A percentile compares a stretch with the other conserved stretches of the same genome.
Evolutionary conservation across 139 green algal species (phyloP).

Genomic region (Coelastrella sp.): DNA sequence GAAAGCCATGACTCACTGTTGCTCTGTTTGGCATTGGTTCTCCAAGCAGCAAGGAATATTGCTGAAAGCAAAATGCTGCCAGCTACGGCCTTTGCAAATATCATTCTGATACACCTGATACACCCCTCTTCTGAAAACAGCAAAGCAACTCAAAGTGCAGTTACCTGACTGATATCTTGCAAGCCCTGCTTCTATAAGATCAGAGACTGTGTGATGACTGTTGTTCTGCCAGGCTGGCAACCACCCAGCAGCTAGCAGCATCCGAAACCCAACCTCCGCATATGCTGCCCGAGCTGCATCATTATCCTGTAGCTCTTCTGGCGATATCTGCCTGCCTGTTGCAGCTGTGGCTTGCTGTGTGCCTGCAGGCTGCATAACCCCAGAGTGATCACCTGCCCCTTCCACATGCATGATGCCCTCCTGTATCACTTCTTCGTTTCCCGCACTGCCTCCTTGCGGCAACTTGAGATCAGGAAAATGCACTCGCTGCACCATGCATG

Average conservation of each 20-base stretch:
- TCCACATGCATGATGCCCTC: not conserved
- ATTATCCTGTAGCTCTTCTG: conserved; percentile 11
- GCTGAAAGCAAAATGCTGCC: not conserved
- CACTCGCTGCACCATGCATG: conserved; percentile 35
- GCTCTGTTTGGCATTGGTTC: too few species aligned
- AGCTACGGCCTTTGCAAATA: too few species aligned
- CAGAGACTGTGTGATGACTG: conserved; percentile 11
- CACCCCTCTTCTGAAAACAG: not conserved
- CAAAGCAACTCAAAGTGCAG: not conserved
- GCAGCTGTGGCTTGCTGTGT: conserved; percentile 6
- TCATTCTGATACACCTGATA: too few species aligned
- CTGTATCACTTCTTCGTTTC: not conserved
- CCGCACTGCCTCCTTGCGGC: not conserved
- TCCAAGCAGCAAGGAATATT: too few species aligned
- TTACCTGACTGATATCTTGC: conserved; percentile 23
- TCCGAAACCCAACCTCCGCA: not conserved
- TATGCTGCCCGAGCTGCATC: conserved; percentile 30
- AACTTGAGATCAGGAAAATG: conserved; percentile 23
- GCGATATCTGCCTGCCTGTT: not conserved
- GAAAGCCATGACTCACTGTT: too few species aligned
- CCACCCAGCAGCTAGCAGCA: conserved; percentile 43
- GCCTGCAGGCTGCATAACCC: not conserved
- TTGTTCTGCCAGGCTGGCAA: not conserved
- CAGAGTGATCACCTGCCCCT: not conserved
- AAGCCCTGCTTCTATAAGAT: conserved; percentile 32